Evolutionary conservation across 2,329 filamentous ascomycete species (phyloP).

Genomic region (Aspergillus pseudoterreus): DNA sequence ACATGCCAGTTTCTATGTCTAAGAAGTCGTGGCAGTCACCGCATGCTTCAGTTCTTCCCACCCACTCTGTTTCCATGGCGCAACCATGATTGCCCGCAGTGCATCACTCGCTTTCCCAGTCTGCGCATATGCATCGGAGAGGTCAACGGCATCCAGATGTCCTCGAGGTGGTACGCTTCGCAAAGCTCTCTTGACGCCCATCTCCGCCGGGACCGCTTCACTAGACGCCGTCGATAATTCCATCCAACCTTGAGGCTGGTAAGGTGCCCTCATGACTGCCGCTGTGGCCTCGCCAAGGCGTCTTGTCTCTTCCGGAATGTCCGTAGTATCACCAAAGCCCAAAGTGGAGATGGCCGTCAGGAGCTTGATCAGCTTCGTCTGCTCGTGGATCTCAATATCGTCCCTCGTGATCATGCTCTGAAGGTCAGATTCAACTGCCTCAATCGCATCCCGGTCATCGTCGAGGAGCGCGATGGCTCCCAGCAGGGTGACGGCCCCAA

Average conservation of each 20-base stretch:
- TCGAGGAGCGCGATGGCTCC: conserved; percentile 82
- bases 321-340: conserved; percentile 43
- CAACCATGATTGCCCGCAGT: conserved; percentile 71
- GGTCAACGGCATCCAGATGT: conserved; percentile 61
- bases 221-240: conserved; percentile 62
- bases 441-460: conserved; percentile 70
- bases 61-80: conserved; percentile 69
- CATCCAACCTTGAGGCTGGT: conserved; percentile 76
- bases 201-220: conserved; percentile 59
- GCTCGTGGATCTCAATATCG: conserved; percentile 59
- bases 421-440: conserved; percentile 77
- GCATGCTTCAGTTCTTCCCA: conserved; percentile 53
- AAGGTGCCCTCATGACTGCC: conserved; percentile 76
- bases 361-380: conserved; percentile 68
- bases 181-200: conserved; percentile 76
- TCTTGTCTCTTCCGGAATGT: conserved; percentile 44
- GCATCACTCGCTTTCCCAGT: conserved; percentile 70
- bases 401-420: conserved; percentile 66
- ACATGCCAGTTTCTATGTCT: background rate
- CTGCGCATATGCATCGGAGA: conserved; percentile 70
- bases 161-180: conserved; percentile 72
- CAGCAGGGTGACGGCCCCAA: conserved; percentile 75
- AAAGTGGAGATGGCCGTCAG: conserved; percentile 69
- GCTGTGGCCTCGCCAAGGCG: conserved; percentile 64
- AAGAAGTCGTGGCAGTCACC: conserved; percentile 21